Evolutionary conservation across 257 asterid species (phyloP).

Genomic region (Solanum appendiculatum): DNA sequence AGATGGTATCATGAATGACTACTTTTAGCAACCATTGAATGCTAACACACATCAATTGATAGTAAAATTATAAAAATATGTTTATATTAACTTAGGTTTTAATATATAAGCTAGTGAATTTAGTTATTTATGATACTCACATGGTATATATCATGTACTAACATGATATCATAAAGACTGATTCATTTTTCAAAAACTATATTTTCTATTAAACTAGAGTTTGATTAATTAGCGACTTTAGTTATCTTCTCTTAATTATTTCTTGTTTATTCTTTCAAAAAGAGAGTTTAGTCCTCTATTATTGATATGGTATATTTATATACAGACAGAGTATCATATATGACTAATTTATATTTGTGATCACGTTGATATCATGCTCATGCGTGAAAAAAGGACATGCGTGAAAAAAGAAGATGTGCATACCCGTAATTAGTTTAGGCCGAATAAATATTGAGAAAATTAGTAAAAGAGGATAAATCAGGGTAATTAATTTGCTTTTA

Average conservation of each 20-base stretch:
- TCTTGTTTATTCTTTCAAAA: not conserved
- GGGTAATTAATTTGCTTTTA: not conserved
- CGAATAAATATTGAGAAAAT: not conserved
- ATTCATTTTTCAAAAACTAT: not conserved
- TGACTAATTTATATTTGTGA: not conserved
- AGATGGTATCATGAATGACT: not conserved
- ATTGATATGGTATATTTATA: not conserved
- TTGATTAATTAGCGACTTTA: not conserved
- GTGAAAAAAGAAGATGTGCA: not conserved
- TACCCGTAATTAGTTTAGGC: not conserved
- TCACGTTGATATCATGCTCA: not conserved
- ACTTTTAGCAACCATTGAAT: not conserved
- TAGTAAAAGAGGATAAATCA: not conserved
- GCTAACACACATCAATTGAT: not conserved
- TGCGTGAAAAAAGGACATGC: too few relatives aligned
- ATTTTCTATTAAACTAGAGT: not conserved
- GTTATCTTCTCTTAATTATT: not conserved
- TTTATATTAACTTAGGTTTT: not conserved
- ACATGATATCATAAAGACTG: not conserved
- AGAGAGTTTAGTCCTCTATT: not conserved
- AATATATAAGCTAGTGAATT: not conserved
- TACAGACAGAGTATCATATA: not conserved
- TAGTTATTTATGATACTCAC: not conserved
- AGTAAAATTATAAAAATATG: too few relatives aligned
- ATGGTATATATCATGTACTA: not conserved